Evolutionary conservation across 257 asterid genomes (phyloP), one percentile per base, ranked within the genome.

Genomic region (Ehretia macrophylla): DNA sequence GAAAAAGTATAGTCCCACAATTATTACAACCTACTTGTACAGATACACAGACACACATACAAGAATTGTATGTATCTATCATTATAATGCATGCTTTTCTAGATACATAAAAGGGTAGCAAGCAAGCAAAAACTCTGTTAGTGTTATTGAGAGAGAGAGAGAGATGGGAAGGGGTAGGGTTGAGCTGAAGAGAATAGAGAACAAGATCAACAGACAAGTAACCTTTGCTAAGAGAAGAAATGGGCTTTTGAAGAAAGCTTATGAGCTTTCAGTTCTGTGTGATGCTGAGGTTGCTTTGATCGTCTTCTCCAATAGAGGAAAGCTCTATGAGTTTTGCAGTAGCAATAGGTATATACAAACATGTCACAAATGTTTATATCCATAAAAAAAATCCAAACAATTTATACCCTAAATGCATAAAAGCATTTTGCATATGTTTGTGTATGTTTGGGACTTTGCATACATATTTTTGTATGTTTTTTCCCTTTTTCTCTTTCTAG

Each of bases 221-320:
- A 90, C 97, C 75, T 90, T 90, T 79, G 95, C 97, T 32, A 90
- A 90, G 75, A 69, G 96, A 65, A 86, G 96, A 67, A 90, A 90
- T 83, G 97, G 97, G 32, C 83, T 90, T 57, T 77, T 89, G 85
- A 89, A 89, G 89, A 89, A 89, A 86, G 97, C 97, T 45, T 89
- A 89, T 68, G 97, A 89, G 83, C 97, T 89, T 76, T 89, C 97
- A 21, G 97, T 89, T 57, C 95, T 89, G 14, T 89, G 97, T 55
- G 97, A 89, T 56, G 97, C 97, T 67, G 97, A 89, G 76, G 95
- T 89, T 68, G 97, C 97, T 65, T 73, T 90, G 77, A 90, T 90
- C 78, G 85, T 90, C 97, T 90, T 90, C 97, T 90, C 96, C 86
- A 90, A 87, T 85, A 86, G 97, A 77, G 97, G 97, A 79, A 90